Base-by-base conservation (phyloP, 352 stramenopile species). In the Phytophthora ohioensis region DNA sequence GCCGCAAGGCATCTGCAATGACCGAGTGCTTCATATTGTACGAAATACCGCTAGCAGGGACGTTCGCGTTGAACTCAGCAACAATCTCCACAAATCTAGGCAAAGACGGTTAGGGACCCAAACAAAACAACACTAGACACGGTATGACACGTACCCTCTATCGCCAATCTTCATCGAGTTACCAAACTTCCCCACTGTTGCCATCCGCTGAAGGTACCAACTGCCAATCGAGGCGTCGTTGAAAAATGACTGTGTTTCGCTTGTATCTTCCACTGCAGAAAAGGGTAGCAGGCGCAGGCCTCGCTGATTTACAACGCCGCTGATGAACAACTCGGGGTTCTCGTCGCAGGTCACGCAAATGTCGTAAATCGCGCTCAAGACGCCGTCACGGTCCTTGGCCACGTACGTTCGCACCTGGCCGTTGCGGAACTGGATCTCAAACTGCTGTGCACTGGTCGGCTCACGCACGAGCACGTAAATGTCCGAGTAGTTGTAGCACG, bases 51-150 rank as follows among this genome's bases (percentile, higher is more conserved):
- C 87, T 96, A 5, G 82, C 74, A 31, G 90, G 86, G 0, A 98
- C 90, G 54, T 98, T 98, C 10, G 91, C 89, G 43, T 98, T 98
- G 65, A 98, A 97, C 61, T 98, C 92, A 47, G 84, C 76, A 13
- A 91, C 87, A 64, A 95, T 95, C 47, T 89, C 78, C 27, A 95
- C 72, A 53, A 96, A 93, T 7, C 88, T 95, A 71, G 36, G 34
- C 47, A 2, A 63, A 55, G 51, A 43, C 21, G 27, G 31, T 73
- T 64, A 79, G 35, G 8, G 12, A 32, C 11, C 45, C 35, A 48
- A 17, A 35, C 21, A 21, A 32, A 56, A 21, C 10, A 57, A 8
- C 1, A 61, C 7, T 34, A 38, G 15, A 54, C 13, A 10, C 15
- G 51, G 4, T 5, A 17, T 45, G 15, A 5, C n/a, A 67, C 81